These are phyloP conservation scores for Drosera spatulata DNA, from an alignment of 179 eudicot species.

Conservation along the genomic window DNA sequence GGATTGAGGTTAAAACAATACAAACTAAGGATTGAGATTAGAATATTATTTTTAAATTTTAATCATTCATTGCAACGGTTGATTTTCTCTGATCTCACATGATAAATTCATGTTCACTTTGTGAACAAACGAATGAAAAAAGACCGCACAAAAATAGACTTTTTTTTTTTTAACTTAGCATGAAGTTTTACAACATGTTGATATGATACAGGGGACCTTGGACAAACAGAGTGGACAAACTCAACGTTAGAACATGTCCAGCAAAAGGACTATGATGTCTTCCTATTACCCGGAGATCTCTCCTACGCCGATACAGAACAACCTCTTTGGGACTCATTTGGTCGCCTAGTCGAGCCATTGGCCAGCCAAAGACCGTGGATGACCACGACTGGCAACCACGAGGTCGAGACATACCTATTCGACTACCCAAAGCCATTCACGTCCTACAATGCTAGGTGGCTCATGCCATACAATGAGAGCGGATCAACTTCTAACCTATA, in stretches of 20 bases:
- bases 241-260: constrained; percentile 46
- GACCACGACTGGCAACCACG: constrained; percentile 61
- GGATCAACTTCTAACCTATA: constrained; percentile 4
- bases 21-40: too few species aligned
- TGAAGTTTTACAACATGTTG: background rate
- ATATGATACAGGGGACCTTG: constrained; percentile 48
- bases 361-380: constrained; percentile 61
- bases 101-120: too few species aligned
- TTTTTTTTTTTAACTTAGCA: background rate
- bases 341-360: constrained; percentile 38
- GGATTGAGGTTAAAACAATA: too few species aligned
- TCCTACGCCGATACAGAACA: constrained; percentile 40
- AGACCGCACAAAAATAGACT: background rate
- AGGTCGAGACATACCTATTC: constrained; percentile 16
- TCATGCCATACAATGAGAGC: constrained; percentile 7
- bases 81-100: too few species aligned
- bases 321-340: constrained; percentile 49
- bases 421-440: constrained; percentile 16
- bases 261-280: constrained; percentile 35
- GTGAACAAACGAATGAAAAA: background rate
- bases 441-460: constrained; percentile 11
- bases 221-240: constrained; percentile 64
- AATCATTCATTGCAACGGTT: too few species aligned
- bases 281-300: constrained; percentile 48
- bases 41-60: too few species aligned